These are phyloP conservation scores for Curvularia eragrostidis DNA, from an alignment of 2,329 filamentous ascomycete genomes.

Conservation along the genomic window DNA sequence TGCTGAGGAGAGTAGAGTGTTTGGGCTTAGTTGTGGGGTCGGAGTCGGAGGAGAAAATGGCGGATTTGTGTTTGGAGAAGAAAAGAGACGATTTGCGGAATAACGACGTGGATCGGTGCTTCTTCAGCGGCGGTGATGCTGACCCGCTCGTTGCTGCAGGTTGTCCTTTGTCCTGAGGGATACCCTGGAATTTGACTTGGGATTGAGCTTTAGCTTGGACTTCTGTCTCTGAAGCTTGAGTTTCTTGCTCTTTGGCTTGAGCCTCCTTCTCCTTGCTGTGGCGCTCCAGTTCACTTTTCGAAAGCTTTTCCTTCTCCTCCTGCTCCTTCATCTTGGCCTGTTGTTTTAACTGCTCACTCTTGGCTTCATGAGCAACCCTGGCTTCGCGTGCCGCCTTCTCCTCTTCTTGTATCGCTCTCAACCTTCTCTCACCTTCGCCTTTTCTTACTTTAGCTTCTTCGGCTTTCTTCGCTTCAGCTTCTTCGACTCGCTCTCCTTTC, in stretches of 20 bases:
- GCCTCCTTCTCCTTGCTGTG: conserved; percentile 2
- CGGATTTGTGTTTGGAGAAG: conserved; percentile 11
- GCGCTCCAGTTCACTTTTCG: too few relatives aligned
- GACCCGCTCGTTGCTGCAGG: conserved; percentile 2
- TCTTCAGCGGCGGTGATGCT: conserved; percentile 6
- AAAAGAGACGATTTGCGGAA: conserved; percentile 22
- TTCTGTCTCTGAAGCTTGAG: not conserved
- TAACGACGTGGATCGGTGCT: conserved; percentile 4
- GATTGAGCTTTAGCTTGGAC: not conserved
- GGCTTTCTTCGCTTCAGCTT: not conserved
- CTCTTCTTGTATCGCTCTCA: not conserved
- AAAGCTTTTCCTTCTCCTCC: not conserved
- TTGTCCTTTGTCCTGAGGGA: conserved; percentile 3
- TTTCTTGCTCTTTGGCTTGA: not conserved
- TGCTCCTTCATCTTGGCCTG: not conserved
- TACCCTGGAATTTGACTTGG: not conserved
- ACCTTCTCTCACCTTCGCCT: not conserved
- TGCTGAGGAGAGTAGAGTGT: conserved; percentile 22
- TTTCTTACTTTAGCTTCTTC: not conserved
- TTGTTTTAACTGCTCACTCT: not conserved
- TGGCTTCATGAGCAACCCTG: not conserved
- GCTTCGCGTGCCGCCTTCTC: not conserved
- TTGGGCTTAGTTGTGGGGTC: conserved; percentile 16
- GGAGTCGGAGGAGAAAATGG: not conserved
- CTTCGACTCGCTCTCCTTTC: conserved; percentile 4